phyloP scores from a whole-genome alignment of 768 basidiomycete genomes.

The Scleroderma citrinum region DNA sequence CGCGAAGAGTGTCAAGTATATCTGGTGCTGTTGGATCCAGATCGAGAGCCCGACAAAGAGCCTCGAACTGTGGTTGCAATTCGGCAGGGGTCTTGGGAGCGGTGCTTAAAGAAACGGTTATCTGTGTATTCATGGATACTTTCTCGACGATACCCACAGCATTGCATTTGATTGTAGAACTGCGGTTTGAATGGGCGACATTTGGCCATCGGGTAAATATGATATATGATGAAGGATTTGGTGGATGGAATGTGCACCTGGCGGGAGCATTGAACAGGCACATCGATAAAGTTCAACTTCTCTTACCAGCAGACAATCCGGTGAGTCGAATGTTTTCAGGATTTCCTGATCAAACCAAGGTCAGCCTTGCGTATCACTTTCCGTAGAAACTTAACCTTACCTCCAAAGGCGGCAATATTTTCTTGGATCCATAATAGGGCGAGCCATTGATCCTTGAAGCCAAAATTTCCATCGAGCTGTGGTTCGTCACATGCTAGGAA shows the following conservation, averaged over 20 bases:
- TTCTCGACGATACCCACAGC: constrained; percentile 35
- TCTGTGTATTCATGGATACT: neutral
- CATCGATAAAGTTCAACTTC: neutral
- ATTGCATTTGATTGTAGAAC: constrained; percentile 73
- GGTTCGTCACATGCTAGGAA: constrained; percentile 67
- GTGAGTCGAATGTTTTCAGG: constrained; percentile 53
- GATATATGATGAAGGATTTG: constrained; percentile 69
- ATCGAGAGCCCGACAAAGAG: constrained; percentile 49
- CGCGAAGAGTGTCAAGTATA: constrained; percentile 45
- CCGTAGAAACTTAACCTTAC: constrained; percentile 28
- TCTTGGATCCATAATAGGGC: constrained; percentile 66
- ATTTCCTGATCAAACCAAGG: constrained; percentile 38
- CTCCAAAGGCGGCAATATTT: constrained; percentile 67
- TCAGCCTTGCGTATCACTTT: neutral
- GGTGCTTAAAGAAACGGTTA: constrained; percentile 27
- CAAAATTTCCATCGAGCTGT: constrained; percentile 63
- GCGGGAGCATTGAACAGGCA: neutral
- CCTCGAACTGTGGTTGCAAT: constrained; percentile 55
- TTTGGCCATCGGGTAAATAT: constrained; percentile 46
- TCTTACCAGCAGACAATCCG: constrained; percentile 66
- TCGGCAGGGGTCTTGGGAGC: constrained; percentile 57
- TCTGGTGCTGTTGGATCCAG: constrained; percentile 49
- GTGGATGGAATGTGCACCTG: constrained; percentile 71
- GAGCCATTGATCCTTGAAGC: constrained; percentile 82
- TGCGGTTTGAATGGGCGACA: constrained; percentile 63